Evolutionary conservation across 257 asterid species (phyloP).

Genomic region (Ophiorrhiza pumila): DNA sequence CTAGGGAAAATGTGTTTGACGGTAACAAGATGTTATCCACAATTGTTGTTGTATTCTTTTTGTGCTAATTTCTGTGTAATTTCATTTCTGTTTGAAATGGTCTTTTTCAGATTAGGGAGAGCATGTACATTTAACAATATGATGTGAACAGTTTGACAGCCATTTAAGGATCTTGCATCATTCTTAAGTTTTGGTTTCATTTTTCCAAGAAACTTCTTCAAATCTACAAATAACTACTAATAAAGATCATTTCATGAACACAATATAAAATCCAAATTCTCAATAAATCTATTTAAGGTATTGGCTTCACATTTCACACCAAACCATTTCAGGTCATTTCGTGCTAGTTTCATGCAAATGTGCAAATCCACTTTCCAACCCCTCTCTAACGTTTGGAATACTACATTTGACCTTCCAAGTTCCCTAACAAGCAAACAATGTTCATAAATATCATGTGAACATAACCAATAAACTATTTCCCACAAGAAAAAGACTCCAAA

Average conservation of each 20-base stretch:
- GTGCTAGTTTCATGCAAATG: not conserved
- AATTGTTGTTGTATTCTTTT: no score
- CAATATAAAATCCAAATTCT: not conserved
- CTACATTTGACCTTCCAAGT: conserved; percentile 27
- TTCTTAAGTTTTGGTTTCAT: no score
- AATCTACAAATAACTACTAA: no score
- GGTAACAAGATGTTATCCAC: no score
- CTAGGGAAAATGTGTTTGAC: no score
- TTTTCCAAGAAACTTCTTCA: not conserved
- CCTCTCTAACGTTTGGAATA: not conserved
- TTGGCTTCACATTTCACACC: conserved; percentile 6
- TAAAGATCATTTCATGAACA: not conserved
- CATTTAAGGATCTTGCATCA: no score
- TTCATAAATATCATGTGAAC: conserved; percentile 42
- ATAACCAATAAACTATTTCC: conserved; percentile 6
- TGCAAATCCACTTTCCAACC: not conserved
- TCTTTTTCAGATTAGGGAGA: no score
- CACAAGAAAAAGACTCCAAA: conserved; percentile 2
- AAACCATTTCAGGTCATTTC: not conserved
- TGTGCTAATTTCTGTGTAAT: no score
- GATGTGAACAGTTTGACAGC: no score
- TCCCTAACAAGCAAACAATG: conserved; percentile 38
- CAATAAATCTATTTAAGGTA: not conserved
- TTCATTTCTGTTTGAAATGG: no score
- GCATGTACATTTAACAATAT: no score